These are phyloP conservation scores for Acacia crassicarpa DNA, from an alignment of 306 rosid genomes.

Conservation along the genomic window DNA sequence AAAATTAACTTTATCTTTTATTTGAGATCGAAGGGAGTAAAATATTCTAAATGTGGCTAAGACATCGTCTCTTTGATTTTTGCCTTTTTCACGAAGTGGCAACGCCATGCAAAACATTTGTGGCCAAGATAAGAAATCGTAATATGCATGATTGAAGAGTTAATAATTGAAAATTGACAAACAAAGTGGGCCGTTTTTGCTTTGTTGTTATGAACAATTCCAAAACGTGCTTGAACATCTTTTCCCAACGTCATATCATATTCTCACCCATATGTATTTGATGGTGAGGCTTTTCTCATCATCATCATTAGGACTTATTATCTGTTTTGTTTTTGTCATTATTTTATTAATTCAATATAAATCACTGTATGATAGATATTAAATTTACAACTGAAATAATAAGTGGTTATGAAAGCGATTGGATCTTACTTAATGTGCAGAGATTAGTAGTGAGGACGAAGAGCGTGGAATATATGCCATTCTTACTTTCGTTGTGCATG, in stretches of 20 bases:
- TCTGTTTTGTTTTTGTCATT: background rate
- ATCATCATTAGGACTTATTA: background rate
- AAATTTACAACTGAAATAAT: background rate
- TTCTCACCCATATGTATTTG: background rate
- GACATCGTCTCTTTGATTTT: too few relatives aligned
- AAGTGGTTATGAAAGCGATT: background rate
- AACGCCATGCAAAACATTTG: background rate
- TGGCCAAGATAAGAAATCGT: background rate
- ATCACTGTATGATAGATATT: background rate
- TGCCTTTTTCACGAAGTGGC: too few relatives aligned
- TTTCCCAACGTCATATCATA: background rate
- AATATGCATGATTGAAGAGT: background rate
- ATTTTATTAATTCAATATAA: background rate
- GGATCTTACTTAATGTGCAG: slow-evolving; percentile 44
- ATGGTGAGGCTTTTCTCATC: background rate
- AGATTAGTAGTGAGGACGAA: slow-evolving; percentile 61
- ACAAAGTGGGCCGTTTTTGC: background rate
- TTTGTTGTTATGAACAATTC: background rate
- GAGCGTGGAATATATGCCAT: slow-evolving; percentile 79
- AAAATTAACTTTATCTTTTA: too few relatives aligned
- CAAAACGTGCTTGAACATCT: background rate
- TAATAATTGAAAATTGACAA: background rate
- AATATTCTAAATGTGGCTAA: too few relatives aligned
- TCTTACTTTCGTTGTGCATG: slow-evolving; percentile 58
- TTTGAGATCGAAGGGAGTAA: too few relatives aligned